phyloP scores from a whole-genome alignment of 768 basidiomycete genomes.

The Psilocybe subaeruginosa region DNA sequence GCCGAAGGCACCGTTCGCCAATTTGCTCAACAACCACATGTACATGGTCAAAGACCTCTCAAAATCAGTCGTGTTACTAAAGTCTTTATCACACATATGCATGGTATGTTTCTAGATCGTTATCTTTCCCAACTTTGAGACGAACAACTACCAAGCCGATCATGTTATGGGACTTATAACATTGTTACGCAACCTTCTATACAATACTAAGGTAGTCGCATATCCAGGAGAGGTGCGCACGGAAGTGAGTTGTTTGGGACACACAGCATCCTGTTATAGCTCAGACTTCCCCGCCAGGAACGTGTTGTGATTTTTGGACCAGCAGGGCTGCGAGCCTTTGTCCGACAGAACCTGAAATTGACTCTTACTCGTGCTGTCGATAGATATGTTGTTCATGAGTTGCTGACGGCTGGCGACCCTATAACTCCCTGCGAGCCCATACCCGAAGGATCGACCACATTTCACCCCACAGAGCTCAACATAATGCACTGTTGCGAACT shows the following conservation, averaged over 20 bases:
- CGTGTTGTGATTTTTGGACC: slow-evolving; percentile 80
- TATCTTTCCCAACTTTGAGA: neutral
- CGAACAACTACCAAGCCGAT: slow-evolving; percentile 46
- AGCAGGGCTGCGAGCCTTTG: slow-evolving; percentile 72
- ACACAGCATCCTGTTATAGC: slow-evolving; percentile 2
- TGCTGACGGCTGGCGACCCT: slow-evolving; percentile 60
- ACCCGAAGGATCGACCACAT: slow-evolving; percentile 14
- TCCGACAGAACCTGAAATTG: slow-evolving; percentile 71
- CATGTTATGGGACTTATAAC: slow-evolving; percentile 78
- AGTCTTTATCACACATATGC: slow-evolving; percentile 87
- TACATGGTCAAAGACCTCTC: slow-evolving; percentile 29
- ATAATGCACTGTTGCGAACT: slow-evolving; percentile 67
- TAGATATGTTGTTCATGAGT: slow-evolving; percentile 78
- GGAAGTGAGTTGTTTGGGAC: slow-evolving; percentile 18
- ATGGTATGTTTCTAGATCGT: slow-evolving; percentile 46
- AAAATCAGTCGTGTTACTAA: slow-evolving; percentile 56
- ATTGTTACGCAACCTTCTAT: slow-evolving; percentile 62
- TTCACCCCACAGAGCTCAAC: slow-evolving; percentile 28
- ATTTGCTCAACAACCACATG: slow-evolving; percentile 55
- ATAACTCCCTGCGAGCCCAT: slow-evolving; percentile 50
- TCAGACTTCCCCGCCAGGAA: slow-evolving; percentile 36
- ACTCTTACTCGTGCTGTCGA: slow-evolving; percentile 64
- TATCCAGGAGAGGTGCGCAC: slow-evolving; percentile 18
- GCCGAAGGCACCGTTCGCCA: slow-evolving; percentile 81
- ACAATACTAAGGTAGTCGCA: slow-evolving; percentile 35